Base-by-base conservation (phyloP, 768 basidiomycete genomes). In the Mycena floridula region DNA sequence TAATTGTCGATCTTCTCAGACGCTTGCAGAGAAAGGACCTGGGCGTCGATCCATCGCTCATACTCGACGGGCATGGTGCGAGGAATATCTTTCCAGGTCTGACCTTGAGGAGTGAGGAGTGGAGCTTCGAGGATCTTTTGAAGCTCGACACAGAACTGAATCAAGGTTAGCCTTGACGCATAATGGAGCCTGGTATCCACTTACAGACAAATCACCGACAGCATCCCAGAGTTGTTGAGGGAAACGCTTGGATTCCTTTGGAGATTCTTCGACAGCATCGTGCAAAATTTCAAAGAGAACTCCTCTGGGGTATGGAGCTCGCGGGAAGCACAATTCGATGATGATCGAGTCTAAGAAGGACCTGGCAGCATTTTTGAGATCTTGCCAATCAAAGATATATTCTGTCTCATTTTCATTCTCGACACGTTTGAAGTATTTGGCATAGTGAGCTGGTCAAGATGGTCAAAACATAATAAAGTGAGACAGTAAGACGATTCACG, bases 321-420 rank as follows among this genome's bases (percentile, higher is more conserved):
- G 65, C 5, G 89, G 89, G 50, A 91, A 82, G 54, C 82, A 86
- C 5, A 92, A 63, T 57, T 92, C 89, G 47, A 91, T 76, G 49
- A 92, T 76, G 46, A 90, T 85, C 1, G 86, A 88, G 60, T 90
- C 89, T 40, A 90, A 61, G 64, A 89, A 89, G 3, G 89, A 91
- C 53, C 74, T 72, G 52, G 84, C 79, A 18, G 82, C 81, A 24
- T 70, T 69, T 52, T 78, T 77, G 48, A 87, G 61, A 41, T 72
- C 72, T 6, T 50, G 64, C 77, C 77, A 82, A 52, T 86, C 81
- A 58, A 92, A 90, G 9, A 74, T 64, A 36, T 80, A 68, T 49
- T 79, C 78, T 11, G 69, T 61, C 25, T 78, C 73, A 13, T 68
- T 69, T 0, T 63, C 61, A 25, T 72, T 67, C 1, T 39, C 49